Evolutionary conservation across 331 rosid genomes (phyloP), one percentile per base, ranked within the genome.

Genomic region (Quercus phellos): DNA sequence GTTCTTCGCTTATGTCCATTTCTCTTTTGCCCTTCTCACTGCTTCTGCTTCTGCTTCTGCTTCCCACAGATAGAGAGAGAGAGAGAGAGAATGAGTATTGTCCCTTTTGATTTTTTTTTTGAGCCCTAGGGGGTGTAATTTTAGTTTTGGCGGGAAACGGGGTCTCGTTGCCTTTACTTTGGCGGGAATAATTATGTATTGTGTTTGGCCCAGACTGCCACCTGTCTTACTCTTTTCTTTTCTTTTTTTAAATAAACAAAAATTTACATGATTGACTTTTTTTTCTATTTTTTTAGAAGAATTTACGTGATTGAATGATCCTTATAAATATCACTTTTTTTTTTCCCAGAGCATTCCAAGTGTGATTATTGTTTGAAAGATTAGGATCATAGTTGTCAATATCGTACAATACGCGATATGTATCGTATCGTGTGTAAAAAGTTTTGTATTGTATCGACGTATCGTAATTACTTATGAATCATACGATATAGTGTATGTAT

Each of bases 1-100:
- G 87, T 82, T 93, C 99, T 60, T 95, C 99, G 86, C 90, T 88
- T 77, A 90, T 26, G 73, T 95, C 99, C 99, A 95, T 95, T 81
- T 70, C 80, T 24, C 16, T 22, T 75, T 13, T 3, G 2, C 12
- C 43, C 35, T 6, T 6, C 13, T 17, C 61, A 38, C 60, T 24
- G 24, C 24, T 22, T 22, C 74, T 4, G 77, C 10, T 60, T 63
- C 69, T 51, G 72, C 77, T 55, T 72, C 77, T 0, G 42, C 66
- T 18, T 59, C 29, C n/a, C 17, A 58, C 4, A 34, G 35, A 4
- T 53, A 13, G 72, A 68, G 82, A 30, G 64, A 74, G 42, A 19
- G 61, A 61, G 68, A 2, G 30, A 61, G 4, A 69, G 22, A 70
- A 9, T 66, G 64, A 70, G 56, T 54, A 19, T 73, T 42, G 76